A percentile compares a stretch with the other conserved stretches of the same genome.
Conservation (phyloP, 2,329 filamentous ascomycete species). For the Cladosporium sp. region DNA sequence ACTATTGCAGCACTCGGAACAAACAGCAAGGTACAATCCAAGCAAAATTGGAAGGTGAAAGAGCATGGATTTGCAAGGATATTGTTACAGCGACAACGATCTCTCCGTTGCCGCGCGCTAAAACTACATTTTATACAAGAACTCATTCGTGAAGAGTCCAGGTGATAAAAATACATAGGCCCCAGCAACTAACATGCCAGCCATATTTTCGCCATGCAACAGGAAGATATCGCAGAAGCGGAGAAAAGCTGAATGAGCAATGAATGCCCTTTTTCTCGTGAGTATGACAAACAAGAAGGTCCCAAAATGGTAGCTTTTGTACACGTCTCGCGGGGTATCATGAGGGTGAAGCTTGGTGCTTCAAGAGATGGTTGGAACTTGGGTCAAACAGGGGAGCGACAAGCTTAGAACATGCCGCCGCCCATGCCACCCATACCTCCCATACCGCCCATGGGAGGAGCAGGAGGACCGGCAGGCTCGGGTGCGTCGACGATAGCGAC, state of each 20-base stretch:
- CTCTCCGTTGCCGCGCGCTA: background rate
- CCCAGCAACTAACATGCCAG: background rate
- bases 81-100: background rate
- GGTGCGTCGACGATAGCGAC: conserved; percentile 95
- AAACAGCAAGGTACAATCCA: no score
- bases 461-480: conserved; percentile 72
- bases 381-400: background rate
- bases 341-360: conserved; percentile 1
- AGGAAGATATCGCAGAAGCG: background rate
- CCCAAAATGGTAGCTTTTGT: conserved; percentile 9
- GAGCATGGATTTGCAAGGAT: background rate
- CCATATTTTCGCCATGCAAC: conserved; percentile 5
- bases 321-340: conserved; percentile 13
- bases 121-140: background rate
- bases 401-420: conserved; percentile 60
- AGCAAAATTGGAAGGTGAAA: background rate
- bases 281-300: conserved; percentile 8
- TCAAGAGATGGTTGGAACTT: background rate
- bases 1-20: no score
- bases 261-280: background rate
- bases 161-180: conserved; percentile 1
- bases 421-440: conserved; percentile 58
- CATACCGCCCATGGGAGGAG: conserved; percentile 46
- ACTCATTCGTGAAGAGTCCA: no score
- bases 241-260: background rate